Conservation (phyloP, 768 basidiomycete species). For the Epithele typhae region DNA sequence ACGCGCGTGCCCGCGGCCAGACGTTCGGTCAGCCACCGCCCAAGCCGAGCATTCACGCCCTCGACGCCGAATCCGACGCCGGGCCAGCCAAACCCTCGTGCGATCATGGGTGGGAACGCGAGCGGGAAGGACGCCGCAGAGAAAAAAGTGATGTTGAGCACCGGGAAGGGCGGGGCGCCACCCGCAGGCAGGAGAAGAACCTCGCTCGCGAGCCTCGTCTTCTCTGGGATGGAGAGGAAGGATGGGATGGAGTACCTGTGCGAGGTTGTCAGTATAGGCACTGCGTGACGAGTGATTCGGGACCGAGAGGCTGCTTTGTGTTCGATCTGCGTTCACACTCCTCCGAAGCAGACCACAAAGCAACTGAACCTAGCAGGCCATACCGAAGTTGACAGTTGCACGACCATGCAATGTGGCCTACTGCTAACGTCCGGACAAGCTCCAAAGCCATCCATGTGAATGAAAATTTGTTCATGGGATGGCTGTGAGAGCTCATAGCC, state of each 20-base stretch:
- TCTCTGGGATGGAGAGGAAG: conserved; percentile 82
- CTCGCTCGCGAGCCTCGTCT: conserved; percentile 52
- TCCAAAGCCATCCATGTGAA: too few species aligned
- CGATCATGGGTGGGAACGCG: conserved; percentile 70
- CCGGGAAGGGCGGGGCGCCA: conserved; percentile 24
- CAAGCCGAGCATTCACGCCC: conserved; percentile 78
- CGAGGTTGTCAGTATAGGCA: neutral
- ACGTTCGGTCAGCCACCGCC: conserved; percentile 61
- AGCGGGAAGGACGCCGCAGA: conserved; percentile 81
- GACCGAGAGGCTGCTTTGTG: neutral
- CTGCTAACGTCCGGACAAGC: too few species aligned
- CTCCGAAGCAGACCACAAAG: too few species aligned
- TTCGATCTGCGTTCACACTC: too few species aligned
- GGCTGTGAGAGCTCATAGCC: too few species aligned
- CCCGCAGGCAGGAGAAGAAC: conserved; percentile 43
- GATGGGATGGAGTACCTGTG: conserved; percentile 76
- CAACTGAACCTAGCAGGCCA: too few species aligned
- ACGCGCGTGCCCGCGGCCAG: conserved; percentile 41
- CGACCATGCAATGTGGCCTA: too few species aligned
- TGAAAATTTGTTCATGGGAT: too few species aligned
- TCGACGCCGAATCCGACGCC: conserved; percentile 72
- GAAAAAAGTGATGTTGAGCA: conserved; percentile 72
- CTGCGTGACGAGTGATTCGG: neutral
- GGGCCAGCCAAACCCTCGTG: conserved; percentile 84
- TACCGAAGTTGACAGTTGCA: too few species aligned